Evolutionary conservation across 1,284 basidiomycete genomes (phyloP), one percentile per base, ranked within the genome.

Genomic region (Porodaedalea pini): DNA sequence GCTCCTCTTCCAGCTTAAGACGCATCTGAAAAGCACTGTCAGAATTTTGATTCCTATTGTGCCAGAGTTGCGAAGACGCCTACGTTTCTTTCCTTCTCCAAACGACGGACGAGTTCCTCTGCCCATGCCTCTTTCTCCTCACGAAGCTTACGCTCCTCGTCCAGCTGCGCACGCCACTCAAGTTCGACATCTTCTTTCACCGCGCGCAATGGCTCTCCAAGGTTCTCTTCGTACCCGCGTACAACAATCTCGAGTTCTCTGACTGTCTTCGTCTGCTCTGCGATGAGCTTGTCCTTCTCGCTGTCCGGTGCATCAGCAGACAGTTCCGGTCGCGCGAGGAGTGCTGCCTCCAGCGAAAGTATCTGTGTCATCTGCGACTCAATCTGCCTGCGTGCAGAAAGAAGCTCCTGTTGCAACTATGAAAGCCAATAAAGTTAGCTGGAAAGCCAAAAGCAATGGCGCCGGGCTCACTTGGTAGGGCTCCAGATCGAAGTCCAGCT

Each of bases 341-440:
- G 74, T 0, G 86, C 80, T 0, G 83, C 84, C 69, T 92, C 88
- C 1, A 90, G 78, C 0, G 88, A 89, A 2, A 94, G 77, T 45
- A 94, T 91, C 65, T 93, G 90, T 11, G 79, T 86, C 0, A 83
- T 79, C 66, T 93, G 90, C 1, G 86, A 82, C 51, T 92, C 86
- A 27, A 93, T 71, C 62, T 89, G 81, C 23, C 85, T 78, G 36
- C 87, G 80, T 0, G 91, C 84, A 1, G 82, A 77, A 25, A 94
- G 82, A 4, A 94, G 80, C 62, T 94, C 89, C 75, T 94, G 90
- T 73, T 93, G 91, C 0, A 95, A 77, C 85, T 91, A 59, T n/a
- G 37, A 6, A 23, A n/a, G n/a, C n/a, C 13, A 10, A 19, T 8
- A n/a, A 21, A 19, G 31, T 51, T 31, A 43, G 37, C 43, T 19